These are phyloP conservation scores for Aureobasidium pullulans DNA, from an alignment of 2,329 filamentous ascomycete species.

Conservation along the genomic window DNA sequence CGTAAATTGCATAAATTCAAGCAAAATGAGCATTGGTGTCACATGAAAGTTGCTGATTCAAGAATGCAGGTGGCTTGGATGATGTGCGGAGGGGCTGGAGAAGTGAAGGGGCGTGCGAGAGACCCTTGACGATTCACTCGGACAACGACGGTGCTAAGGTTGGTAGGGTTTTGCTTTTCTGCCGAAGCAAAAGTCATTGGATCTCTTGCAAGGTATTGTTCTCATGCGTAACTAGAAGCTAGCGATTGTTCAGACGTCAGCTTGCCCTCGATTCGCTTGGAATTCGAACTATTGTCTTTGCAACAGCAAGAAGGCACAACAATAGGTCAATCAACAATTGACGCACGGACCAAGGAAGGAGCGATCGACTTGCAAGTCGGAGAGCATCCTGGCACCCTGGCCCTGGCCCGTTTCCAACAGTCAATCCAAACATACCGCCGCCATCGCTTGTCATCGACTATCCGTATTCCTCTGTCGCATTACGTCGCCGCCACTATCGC, in stretches of 20 bases:
- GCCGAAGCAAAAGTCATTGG: not conserved
- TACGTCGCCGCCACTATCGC: not conserved
- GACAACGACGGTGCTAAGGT: not conserved
- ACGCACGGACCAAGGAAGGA: not conserved
- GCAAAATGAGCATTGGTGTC: not conserved
- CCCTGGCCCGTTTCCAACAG: not conserved
- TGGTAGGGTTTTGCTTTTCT: not conserved
- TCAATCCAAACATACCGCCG: conserved; percentile 11
- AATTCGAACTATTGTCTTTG: not conserved
- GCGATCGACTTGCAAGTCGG: not conserved
- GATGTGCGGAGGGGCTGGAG: not conserved
- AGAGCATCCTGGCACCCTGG: not conserved
- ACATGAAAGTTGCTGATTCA: not conserved
- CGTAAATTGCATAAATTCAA: not conserved
- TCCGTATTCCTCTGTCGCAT: not conserved
- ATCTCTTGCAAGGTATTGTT: not conserved
- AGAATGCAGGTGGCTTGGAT: not conserved
- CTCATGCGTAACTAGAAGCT: not conserved
- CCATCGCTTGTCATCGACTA: not conserved
- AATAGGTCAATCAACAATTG: not conserved
- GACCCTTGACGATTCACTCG: conserved; percentile 10
- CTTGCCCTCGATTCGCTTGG: not conserved
- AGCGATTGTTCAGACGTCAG: not conserved
- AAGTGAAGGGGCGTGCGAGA: not conserved
- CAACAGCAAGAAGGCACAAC: not conserved